A percentile compares a stretch with the other conserved stretches of the same genome.
phyloP scores from a whole-genome alignment of 805 yeast genomes.

The Metschnikowia shivogae region DNA sequence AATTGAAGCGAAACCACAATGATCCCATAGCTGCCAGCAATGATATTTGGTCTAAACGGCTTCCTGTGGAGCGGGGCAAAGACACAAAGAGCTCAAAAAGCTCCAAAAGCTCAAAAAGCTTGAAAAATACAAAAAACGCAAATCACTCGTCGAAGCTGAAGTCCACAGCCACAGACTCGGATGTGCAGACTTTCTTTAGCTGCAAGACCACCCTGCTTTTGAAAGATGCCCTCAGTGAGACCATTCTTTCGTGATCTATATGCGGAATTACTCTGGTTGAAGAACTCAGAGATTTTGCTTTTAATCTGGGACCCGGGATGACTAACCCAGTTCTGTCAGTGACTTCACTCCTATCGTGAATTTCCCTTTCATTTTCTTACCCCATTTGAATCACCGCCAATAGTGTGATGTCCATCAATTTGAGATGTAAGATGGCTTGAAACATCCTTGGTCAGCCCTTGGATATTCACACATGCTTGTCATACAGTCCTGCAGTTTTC shows the following conservation, averaged over 20 bases:
- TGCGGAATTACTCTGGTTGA: slow-evolving; percentile 1
- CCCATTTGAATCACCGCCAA: no score
- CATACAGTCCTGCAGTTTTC: no score
- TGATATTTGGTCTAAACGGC: slow-evolving; percentile 29
- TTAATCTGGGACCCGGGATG: no score
- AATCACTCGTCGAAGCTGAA: slow-evolving; percentile 18
- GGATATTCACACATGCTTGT: no score
- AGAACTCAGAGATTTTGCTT: background rate
- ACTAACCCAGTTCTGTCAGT: no score
- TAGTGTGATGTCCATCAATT: no score
- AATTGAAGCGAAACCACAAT: slow-evolving; percentile 11
- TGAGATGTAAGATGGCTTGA: no score
- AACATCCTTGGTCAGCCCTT: no score
- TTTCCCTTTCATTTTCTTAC: no score
- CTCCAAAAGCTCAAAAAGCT: slow-evolving; percentile 37
- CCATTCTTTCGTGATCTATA: slow-evolving; percentile 8
- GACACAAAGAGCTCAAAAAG: slow-evolving; percentile 40
- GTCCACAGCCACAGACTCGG: slow-evolving; percentile 12
- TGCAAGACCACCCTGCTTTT: slow-evolving; percentile 34
- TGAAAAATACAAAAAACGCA: slow-evolving; percentile 35
- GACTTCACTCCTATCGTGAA: no score
- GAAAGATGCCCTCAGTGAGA: slow-evolving; percentile 13
- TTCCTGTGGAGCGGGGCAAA: slow-evolving; percentile 21
- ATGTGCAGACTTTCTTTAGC: slow-evolving; percentile 30
- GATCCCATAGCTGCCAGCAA: slow-evolving; percentile 25